A percentile compares a stretch with the other conserved stretches of the same genome.
phyloP scores from a whole-genome alignment of 208 protist species.

The Endotrypanum monterogeii region DNA sequence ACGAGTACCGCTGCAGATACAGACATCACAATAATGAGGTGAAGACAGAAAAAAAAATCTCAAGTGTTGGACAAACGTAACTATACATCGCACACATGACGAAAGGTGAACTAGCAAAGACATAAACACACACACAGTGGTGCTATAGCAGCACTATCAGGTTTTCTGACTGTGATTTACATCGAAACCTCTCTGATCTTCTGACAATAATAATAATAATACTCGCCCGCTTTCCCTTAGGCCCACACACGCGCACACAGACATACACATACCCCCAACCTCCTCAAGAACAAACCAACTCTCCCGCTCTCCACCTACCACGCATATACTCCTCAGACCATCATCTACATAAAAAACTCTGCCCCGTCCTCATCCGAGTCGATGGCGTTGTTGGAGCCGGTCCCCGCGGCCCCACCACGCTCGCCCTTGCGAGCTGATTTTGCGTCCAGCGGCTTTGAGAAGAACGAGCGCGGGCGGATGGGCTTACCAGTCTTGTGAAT shows the following conservation, averaged over 20 bases:
- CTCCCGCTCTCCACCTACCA: no score
- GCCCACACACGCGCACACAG: neutral
- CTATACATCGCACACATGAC: slow-evolving; percentile 1
- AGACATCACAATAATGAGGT: neutral
- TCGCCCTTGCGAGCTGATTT: slow-evolving; percentile 31
- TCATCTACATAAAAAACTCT: slow-evolving; percentile 41
- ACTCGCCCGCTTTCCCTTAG: neutral
- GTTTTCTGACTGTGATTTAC: neutral
- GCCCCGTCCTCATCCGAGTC: slow-evolving; percentile 45
- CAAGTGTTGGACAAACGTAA: neutral
- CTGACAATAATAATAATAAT: neutral
- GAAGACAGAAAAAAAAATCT: neutral
- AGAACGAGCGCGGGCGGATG: slow-evolving; percentile 82
- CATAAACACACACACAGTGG: neutral
- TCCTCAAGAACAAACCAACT: neutral
- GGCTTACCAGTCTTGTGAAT: slow-evolving; percentile 75
- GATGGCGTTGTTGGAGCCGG: slow-evolving; percentile 30
- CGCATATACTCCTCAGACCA: neutral
- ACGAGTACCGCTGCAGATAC: neutral
- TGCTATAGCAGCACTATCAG: neutral
- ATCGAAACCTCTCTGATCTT: neutral
- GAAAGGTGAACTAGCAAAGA: no score
- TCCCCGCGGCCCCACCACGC: slow-evolving; percentile 37
- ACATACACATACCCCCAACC: neutral
- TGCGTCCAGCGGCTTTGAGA: slow-evolving; percentile 35